phyloP scores from a whole-genome alignment of 179 eudicot genomes.

The Gypsophila paniculata region DNA sequence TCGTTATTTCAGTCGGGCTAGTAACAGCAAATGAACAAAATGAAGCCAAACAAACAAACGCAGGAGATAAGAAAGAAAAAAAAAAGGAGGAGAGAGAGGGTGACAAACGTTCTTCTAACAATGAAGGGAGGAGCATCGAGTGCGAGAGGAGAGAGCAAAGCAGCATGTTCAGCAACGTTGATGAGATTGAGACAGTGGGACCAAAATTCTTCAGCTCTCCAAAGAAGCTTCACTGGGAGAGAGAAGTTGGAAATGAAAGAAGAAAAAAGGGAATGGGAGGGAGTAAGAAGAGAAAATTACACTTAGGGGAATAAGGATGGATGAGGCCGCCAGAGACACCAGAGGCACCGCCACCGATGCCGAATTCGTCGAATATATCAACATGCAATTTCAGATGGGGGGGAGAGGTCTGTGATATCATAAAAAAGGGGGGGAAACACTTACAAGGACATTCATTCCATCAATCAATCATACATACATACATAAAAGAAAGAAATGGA shows the following conservation, averaged over 20 bases:
- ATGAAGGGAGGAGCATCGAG: constrained; percentile 28
- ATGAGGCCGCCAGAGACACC: constrained; percentile 98
- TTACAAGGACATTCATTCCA: no score
- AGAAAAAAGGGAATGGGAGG: background rate
- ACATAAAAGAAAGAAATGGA: no score
- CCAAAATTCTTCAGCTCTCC: constrained; percentile 86
- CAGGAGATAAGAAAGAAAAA: background rate
- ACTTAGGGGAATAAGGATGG: constrained; percentile 97
- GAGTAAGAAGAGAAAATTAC: constrained; percentile 22
- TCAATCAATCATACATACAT: no score
- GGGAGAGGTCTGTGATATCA: constrained; percentile 62
- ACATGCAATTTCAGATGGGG: constrained; percentile 45
- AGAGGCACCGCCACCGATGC: constrained; percentile 96
- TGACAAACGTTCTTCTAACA: constrained; percentile 63
- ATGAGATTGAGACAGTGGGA: constrained; percentile 74
- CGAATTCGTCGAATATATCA: constrained; percentile 83
- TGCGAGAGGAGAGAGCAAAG: constrained; percentile 19
- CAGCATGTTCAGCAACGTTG: constrained; percentile 57
- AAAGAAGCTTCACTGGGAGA: constrained; percentile 79
- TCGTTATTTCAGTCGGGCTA: background rate
- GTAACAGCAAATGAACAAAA: background rate
- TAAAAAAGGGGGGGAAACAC: no score
- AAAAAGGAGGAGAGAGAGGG: background rate
- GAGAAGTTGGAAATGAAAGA: background rate
- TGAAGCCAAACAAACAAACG: no score